Conservation (phyloP, 1,284 basidiomycete genomes). For the Pyrrhoderma lamaoense region DNA sequence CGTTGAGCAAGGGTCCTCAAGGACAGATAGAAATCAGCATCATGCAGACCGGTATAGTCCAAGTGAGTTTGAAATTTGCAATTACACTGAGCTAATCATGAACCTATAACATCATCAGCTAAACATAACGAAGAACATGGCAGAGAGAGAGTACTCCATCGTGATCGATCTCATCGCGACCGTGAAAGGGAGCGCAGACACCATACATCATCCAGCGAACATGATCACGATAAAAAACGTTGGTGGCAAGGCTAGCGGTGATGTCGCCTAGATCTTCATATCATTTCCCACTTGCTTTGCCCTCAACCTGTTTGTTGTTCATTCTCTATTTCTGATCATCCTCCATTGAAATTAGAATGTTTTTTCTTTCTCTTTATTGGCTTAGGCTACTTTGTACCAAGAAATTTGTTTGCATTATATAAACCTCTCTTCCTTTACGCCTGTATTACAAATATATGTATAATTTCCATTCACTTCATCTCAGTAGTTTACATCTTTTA, state of each 20-base stretch:
- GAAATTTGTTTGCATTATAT: too few relatives aligned
- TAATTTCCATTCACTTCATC: too few relatives aligned
- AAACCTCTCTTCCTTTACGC: too few relatives aligned
- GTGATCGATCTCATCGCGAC: neutral
- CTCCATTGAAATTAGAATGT: too few relatives aligned
- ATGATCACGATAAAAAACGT: conserved; percentile 6
- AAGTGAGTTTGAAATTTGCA: conserved; percentile 1
- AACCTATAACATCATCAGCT: neutral
- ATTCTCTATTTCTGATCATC: too few relatives aligned
- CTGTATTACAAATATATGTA: too few relatives aligned
- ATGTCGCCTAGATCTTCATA: neutral
- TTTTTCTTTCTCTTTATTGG: too few relatives aligned
- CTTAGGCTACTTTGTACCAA: too few relatives aligned
- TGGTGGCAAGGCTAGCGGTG: conserved; percentile 14
- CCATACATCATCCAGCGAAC: neutral
- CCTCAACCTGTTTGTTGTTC: too few relatives aligned
- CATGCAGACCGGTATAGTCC: conserved; percentile 1
- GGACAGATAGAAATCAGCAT: neutral
- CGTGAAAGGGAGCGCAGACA: conserved; percentile 2
- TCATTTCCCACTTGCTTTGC: too few relatives aligned
- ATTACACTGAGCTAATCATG: neutral
- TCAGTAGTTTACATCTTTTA: too few relatives aligned
- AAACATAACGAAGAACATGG: conserved; percentile 8
- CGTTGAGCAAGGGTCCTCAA: neutral
- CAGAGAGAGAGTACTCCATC: conserved; percentile 3